Evolutionary conservation across 495 filamentous ascomycete genomes (phyloP), one percentile per base, ranked within the genome.

Genomic region (Penicillium parvum): DNA sequence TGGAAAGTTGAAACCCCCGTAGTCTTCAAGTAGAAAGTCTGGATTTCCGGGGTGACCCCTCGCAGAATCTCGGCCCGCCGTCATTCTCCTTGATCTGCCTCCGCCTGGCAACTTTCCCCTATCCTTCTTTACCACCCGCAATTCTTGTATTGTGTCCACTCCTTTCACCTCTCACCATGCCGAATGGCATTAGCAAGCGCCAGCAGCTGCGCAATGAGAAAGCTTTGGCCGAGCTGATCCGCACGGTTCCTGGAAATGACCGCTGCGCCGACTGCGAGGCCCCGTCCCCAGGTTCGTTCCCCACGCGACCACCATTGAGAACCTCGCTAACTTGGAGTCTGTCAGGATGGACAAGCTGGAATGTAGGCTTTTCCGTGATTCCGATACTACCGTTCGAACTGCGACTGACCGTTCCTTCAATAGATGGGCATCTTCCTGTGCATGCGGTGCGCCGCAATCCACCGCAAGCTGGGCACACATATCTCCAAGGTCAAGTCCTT

Each of bases 401-500:
- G n/a, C n/a, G n/a, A 50, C 63, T 65, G 48, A 69, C 48, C 11
- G 42, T 45, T 40, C 35, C 23, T 37, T 45, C 40, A 47, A 52
- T 58, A 95, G 90, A 74, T 98, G 66, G 92, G 92, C 22, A 80
- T 96, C 37, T 98, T 98, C 68, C 77, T 98, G 5, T 98, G 92
- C 70, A 90, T 96, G 85, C 88, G 94, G 60, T 98, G 92, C 77
- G 92, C 90, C 43, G 78, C 88, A 20, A 73, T 97, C 61, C 92
- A 98, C 72, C 88, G 92, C 55, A 97, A 97, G 66, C 75, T 97
- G 55, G 94, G 94, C 38, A 97, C 90, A 37, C 92, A 98, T 61
- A 86, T 98, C 42, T 95, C 91, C 32, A 98, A 97, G 65, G 88
- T 98, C 66, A 98, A 98, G 66, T 96, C 90, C 7, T 69, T 97